Base-by-base conservation (phyloP, 2,329 filamentous ascomycete species). In the Neurospora sp. region DNA sequence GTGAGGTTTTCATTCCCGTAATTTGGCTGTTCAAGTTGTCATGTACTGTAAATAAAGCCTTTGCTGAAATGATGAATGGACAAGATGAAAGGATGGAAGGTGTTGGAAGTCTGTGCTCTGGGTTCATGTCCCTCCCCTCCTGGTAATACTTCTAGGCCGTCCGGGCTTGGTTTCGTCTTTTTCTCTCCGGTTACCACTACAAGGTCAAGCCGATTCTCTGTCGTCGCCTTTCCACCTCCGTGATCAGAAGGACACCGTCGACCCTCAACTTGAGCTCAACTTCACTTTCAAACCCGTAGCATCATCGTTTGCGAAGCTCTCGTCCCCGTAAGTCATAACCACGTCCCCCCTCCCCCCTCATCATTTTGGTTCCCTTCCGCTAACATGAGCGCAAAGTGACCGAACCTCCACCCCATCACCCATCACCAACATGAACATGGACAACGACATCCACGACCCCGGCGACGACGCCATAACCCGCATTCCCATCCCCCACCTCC, bases 361-460 rank as follows among this genome's bases (percentile, higher is more conserved):
- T 52, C 10, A 23, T 23, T 13, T 1, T 11, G 5, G 2, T 52
- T 13, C 0, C 2, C 19, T 7, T 1, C 0, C 43, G 1, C 19
- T 52, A 52, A 52, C 19, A 6, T 0, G 4, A 52, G 1, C 10
- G 2, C 19, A 52, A 13, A 46, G 43, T 23, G 39, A 43, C 0
- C 40, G 4, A 8, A 0, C 10, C 40, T n/a, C 1, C 40, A 43
- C 8, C 40, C 40, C 17, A 23, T n/a, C 40, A 2, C 0, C 43
- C 43, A 13, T 3, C 10, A 3, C n/a, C 43, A 52, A 5, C 19
- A 52, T 23, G 43, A 52, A 5, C 19, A 52, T 52, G 43, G 43
- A 23, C 19, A 19, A 23, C 23, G 43, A 52, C 43, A 19, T 52
- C 43, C 43, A 52, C 43, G 43, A 52, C 43, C 43, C 43, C 19